These are phyloP conservation scores for Macadamia tetraphylla DNA, from an alignment of 164 flowering plant species.

Conservation along the genomic window DNA sequence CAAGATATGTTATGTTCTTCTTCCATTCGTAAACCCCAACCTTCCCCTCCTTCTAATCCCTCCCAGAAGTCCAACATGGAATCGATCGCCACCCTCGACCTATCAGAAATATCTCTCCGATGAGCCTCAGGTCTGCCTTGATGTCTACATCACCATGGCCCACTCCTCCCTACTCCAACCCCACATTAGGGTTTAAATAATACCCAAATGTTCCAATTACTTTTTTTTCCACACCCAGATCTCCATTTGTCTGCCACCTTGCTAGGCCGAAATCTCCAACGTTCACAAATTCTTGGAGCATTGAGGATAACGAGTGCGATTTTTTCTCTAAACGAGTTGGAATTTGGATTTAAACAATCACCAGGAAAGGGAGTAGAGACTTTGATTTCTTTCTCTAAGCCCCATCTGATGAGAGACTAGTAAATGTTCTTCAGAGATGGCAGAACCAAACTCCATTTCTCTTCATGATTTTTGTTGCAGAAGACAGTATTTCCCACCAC, in stretches of 20 bases:
- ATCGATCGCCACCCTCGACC: neutral
- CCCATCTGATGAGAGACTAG: constrained; percentile 68
- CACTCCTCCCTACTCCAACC: too few species aligned
- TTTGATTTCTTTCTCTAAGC: constrained; percentile 58
- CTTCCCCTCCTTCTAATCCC: constrained; percentile 19
- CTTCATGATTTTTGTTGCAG: constrained; percentile 33
- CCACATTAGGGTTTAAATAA: too few species aligned
- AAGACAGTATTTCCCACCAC: constrained; percentile 45
- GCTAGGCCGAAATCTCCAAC: too few species aligned
- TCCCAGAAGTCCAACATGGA: constrained; percentile 9
- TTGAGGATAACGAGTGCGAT: too few species aligned
- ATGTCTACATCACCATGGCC: constrained; percentile 96
- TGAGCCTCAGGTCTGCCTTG: constrained; percentile 74
- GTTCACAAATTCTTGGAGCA: too few species aligned
- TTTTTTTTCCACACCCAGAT: too few species aligned
- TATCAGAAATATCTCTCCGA: constrained; percentile 21
- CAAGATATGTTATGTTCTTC: constrained; percentile 92
- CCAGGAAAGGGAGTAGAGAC: constrained; percentile 49
- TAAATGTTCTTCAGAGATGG: constrained; percentile 55
- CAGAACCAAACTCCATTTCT: constrained; percentile 34
- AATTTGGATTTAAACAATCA: constrained; percentile 29
- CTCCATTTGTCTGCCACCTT: too few species aligned
- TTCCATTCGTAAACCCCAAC: constrained; percentile 43
- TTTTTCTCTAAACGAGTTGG: constrained; percentile 19
- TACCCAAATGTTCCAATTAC: too few species aligned